Evolutionary conservation across 805 yeast species (phyloP), one percentile per base, ranked within the genome.

Genomic region (Spencermartinsiella europaea): DNA sequence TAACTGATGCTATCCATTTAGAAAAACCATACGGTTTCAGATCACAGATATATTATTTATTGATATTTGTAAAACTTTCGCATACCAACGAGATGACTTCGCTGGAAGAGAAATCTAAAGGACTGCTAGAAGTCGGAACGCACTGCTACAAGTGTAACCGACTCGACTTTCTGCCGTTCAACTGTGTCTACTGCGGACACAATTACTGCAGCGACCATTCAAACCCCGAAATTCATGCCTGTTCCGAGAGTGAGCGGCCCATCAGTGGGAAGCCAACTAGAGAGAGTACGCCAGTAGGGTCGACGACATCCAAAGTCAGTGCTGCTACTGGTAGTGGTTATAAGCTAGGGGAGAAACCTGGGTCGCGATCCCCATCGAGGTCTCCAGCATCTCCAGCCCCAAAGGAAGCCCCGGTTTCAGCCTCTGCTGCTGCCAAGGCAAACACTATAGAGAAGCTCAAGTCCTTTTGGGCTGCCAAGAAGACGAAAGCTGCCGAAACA

Each of bases 101-200:
- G 12, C 21, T 45, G 35, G 46, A 44, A 12, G 52, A 52, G 38
- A 44, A 51, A 34, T 45, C 52, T 12, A 27, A 48, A 40, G 59
- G 59, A 12, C 44, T 56, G 4, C 39, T 70, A 52, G 64, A 70
- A 42, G 56, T 68, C 19, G 75, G 75, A 33, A 50, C 55, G 42
- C 70, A 71, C 53, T 71, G 75, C 59, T 45, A 49, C 40, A 44
- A 51, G 37, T 71, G 75, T 54, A 56, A 61, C 37, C 61, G 58
- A 45, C 57, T 69, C 21, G 75, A 71, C 56, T 71, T 71, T 44
- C 62, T 71, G 22, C 75, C 75, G 34, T 70, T 68, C 50, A 54
- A 52, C 21, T 71, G 75, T 48, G 62, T 58, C 38, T 56, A 53
- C 34, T 71, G 75, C 52, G 56, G 57, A 25, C 58, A 60, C 40